Conservation (phyloP, 2,329 filamentous ascomycete genomes). For the Penicillium sp. region DNA sequence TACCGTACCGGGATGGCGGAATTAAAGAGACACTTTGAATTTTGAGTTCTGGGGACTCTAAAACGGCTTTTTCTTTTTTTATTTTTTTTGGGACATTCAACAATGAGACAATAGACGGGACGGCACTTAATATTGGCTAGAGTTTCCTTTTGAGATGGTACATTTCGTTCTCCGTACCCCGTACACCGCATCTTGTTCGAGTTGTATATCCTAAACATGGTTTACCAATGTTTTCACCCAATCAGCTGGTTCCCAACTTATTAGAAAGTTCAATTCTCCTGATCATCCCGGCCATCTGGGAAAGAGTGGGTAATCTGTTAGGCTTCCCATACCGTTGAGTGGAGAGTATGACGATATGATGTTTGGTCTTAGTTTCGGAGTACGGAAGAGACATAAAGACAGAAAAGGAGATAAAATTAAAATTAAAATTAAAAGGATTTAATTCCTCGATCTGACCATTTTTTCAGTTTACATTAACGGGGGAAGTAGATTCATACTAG, state of each 20-base stretch:
- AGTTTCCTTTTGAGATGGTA: neutral
- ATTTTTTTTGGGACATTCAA: too few relatives aligned
- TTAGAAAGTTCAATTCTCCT: conserved; percentile 1
- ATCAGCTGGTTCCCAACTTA: conserved; percentile 6
- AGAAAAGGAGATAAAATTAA: neutral
- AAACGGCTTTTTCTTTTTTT: neutral
- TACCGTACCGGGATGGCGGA: neutral
- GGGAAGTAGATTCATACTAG: conserved; percentile 5
- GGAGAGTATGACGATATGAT: conserved; percentile 5
- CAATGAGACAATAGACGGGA: conserved; percentile 2
- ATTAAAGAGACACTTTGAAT: neutral
- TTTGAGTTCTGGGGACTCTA: neutral
- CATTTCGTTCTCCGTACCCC: neutral
- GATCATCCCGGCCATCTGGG: conserved; percentile 6
- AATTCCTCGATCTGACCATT: neutral
- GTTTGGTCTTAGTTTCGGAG: neutral
- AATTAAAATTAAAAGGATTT: neutral
- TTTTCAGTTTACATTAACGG: neutral
- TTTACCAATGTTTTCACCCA: neutral
- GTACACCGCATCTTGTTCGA: conserved; percentile 5
- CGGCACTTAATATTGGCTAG: neutral
- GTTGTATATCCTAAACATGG: neutral
- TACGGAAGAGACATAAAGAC: neutral
- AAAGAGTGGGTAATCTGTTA: conserved; percentile 5
- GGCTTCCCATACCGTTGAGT: neutral